Evolutionary conservation across 2,329 filamentous ascomycete species (phyloP).

Genomic region (Ophiostoma novo-ulmi): DNA sequence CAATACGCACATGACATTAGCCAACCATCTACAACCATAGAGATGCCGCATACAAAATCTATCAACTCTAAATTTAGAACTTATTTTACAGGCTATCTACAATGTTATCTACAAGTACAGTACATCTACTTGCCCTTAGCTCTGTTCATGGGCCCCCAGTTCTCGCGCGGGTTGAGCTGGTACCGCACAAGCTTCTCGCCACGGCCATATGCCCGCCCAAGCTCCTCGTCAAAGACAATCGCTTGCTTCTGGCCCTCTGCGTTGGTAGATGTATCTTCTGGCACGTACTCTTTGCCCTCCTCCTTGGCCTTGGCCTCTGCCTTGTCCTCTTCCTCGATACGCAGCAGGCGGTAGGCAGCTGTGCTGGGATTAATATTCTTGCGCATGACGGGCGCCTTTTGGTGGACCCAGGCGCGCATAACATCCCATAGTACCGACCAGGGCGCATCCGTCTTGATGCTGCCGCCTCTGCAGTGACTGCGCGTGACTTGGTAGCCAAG

Average conservation of each 20-base stretch:
- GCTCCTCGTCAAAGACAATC: slow-evolving; percentile 66
- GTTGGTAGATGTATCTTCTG: slow-evolving; percentile 25
- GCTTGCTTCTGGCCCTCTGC: slow-evolving; percentile 37
- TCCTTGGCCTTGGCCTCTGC: slow-evolving; percentile 27
- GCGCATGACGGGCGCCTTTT: slow-evolving; percentile 72
- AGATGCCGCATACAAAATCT: not conserved
- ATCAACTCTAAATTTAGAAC: not conserved
- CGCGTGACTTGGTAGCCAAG: slow-evolving; percentile 78
- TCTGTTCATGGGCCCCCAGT: slow-evolving; percentile 82
- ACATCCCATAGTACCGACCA: slow-evolving; percentile 89
- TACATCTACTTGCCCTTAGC: slow-evolving; percentile 47
- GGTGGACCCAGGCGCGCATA: slow-evolving; percentile 84
- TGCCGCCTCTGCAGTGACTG: slow-evolving; percentile 83
- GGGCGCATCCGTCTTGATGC: slow-evolving; percentile 88
- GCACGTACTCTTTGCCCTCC: slow-evolving; percentile 8
- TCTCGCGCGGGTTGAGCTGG: slow-evolving; percentile 81
- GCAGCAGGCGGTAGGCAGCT: slow-evolving; percentile 66
- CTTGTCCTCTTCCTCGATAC: slow-evolving; percentile 32
- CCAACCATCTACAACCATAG: not conserved
- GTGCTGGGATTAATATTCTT: slow-evolving; percentile 61
- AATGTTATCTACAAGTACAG: not conserved
- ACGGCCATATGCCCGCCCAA: slow-evolving; percentile 63
- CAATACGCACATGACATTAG: not conserved
- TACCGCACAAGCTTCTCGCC: slow-evolving; percentile 73
- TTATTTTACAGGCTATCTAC: not conserved